These are phyloP conservation scores for Ascochyta rabiei DNA, from an alignment of 2,329 filamentous ascomycete species.

Conservation along the genomic window DNA sequence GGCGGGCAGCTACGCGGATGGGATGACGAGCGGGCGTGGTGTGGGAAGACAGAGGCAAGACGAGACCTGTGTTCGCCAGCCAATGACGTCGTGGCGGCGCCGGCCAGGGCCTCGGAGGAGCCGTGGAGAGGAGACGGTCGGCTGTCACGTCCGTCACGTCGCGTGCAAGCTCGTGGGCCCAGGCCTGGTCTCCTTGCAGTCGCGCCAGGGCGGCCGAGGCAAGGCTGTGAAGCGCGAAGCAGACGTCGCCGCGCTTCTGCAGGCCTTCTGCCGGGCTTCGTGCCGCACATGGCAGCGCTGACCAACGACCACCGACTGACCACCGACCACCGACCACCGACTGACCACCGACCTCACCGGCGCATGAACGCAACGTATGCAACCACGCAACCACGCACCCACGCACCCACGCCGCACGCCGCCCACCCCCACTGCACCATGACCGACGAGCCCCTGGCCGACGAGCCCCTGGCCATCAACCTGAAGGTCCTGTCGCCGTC, in stretches of 20 bases:
- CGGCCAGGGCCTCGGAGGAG: constrained; percentile 22
- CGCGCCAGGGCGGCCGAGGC: too few species aligned
- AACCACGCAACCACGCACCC: too few species aligned
- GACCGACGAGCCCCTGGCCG: constrained; percentile 30
- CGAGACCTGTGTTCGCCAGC: constrained; percentile 21
- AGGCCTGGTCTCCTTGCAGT: too few species aligned
- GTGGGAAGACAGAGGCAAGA: too few species aligned
- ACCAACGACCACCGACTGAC: too few species aligned
- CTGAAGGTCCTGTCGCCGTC: constrained; percentile 50
- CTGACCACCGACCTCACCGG: constrained; percentile 19
- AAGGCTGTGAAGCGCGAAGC: too few species aligned
- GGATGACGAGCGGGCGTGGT: constrained; percentile 24
- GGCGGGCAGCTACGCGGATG: constrained; percentile 5
- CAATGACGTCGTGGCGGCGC: constrained; percentile 35
- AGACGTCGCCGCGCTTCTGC: too few species aligned
- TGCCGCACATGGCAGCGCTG: too few species aligned
- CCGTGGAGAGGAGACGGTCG: not conserved
- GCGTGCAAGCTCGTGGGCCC: too few species aligned
- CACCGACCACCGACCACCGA: too few species aligned
- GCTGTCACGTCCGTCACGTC: not conserved
- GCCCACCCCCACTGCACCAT: constrained; percentile 20
- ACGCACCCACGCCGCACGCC: constrained; percentile 5
- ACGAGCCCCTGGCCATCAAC: constrained; percentile 34
- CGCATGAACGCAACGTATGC: constrained; percentile 43
- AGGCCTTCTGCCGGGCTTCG: too few species aligned